Percentiles rank a stretch among this genome's conserved stretches.
phyloP scores from a whole-genome alignment of 257 asterid genomes.

The Scutellaria barbata region DNA sequence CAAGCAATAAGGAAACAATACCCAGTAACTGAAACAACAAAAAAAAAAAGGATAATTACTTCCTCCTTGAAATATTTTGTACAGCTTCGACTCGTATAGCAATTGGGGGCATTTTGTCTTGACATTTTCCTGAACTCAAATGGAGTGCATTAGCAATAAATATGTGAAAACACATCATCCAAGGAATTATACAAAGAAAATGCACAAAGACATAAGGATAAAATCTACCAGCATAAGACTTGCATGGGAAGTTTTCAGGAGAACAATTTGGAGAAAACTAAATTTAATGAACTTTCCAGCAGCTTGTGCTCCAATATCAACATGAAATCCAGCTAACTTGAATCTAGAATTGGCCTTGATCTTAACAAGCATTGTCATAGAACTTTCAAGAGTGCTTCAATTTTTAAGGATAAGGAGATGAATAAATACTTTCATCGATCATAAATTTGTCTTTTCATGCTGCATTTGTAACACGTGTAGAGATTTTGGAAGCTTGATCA shows the following conservation, averaged over 20 bases:
- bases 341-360: neutral
- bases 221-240: neutral
- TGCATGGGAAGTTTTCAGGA: slow-evolving; percentile 6
- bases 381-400: too few relatives aligned
- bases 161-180: neutral
- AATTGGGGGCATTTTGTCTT: slow-evolving; percentile 68
- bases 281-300: neutral
- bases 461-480: too few relatives aligned
- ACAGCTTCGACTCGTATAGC: slow-evolving; percentile 65
- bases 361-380: too few relatives aligned
- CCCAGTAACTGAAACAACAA: slow-evolving; percentile 24
- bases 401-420: too few relatives aligned
- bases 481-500: too few relatives aligned
- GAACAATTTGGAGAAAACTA: neutral
- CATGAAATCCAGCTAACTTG: neutral
- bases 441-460: too few relatives aligned
- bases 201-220: neutral
- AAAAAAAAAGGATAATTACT: slow-evolving; percentile 43
- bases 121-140: slow-evolving; percentile 55
- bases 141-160: slow-evolving; percentile 12
- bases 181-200: neutral
- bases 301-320: neutral
- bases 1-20: neutral
- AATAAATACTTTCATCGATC: too few relatives aligned
- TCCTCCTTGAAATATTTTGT: slow-evolving; percentile 70